Percentiles rank a stretch among this genome's conserved stretches.
Conservation (phyloP, 768 basidiomycete species). For the Pleurotus eryngii region DNA sequence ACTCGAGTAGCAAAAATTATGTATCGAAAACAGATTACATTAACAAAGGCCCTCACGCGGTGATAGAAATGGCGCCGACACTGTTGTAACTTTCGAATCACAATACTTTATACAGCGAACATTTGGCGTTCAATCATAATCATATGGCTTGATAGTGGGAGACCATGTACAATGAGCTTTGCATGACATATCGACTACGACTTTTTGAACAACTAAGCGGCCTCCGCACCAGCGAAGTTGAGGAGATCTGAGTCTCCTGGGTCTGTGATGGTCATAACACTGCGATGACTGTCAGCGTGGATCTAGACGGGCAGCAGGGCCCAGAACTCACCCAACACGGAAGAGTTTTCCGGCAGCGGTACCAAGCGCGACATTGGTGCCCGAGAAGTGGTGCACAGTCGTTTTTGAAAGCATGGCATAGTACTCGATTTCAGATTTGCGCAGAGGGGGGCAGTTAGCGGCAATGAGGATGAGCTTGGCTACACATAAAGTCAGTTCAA, state of each 20-base stretch:
- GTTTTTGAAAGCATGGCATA: constrained; percentile 99
- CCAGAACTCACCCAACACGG: constrained; percentile 79
- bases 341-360: constrained; percentile 99
- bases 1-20: constrained; percentile 61
- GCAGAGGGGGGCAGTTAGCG: constrained; percentile 97
- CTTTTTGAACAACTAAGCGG: constrained; percentile 42
- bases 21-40: constrained; percentile 81
- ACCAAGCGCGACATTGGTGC: constrained; percentile 96
- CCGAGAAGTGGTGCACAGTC: constrained; percentile 95
- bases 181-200: not conserved
- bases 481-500: constrained; percentile 62
- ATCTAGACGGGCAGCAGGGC: not conserved
- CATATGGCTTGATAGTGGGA: too few species aligned
- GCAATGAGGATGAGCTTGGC: constrained; percentile 99
- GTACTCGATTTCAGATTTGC: constrained; percentile 99
- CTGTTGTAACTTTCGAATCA: constrained; percentile 42
- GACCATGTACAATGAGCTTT: too few species aligned
- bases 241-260: constrained; percentile 96
- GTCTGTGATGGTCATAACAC: constrained; percentile 97
- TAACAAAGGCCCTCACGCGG: constrained; percentile 65
- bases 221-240: constrained; percentile 73
- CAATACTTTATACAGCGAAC: too few species aligned
- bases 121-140: too few species aligned
- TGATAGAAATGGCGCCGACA: constrained; percentile 77
- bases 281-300: constrained; percentile 23